Conservation (phyloP, 192 early-diverging fungal genomes). For the Gaertneriomyces sp. region DNA sequence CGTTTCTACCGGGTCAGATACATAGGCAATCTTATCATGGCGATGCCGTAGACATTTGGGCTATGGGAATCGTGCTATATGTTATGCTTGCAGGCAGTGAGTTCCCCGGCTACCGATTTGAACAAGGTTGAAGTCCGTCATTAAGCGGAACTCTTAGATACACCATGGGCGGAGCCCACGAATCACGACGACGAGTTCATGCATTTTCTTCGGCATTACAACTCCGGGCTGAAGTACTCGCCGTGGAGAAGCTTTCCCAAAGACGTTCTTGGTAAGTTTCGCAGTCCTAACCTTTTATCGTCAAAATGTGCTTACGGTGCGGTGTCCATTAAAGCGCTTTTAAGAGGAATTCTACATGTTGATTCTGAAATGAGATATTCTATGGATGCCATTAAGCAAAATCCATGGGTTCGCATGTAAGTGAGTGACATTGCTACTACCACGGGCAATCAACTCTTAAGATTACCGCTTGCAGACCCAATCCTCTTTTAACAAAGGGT, state of each 20-base stretch:
- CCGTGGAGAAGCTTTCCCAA: slow-evolving; percentile 53
- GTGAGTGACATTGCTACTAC: not conserved
- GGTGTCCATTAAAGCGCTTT: slow-evolving; percentile 22
- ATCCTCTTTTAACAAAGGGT: slow-evolving; percentile 51
- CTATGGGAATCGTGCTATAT: slow-evolving; percentile 66
- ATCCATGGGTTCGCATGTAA: slow-evolving; percentile 54
- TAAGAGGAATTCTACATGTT: slow-evolving; percentile 47
- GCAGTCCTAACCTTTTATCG: not conserved
- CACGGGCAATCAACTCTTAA: too few relatives aligned
- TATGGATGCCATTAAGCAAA: slow-evolving; percentile 40
- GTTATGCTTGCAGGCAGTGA: slow-evolving; percentile 66
- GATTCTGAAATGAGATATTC: slow-evolving; percentile 42
- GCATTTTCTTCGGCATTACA: slow-evolving; percentile 37
- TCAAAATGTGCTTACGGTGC: not conserved
- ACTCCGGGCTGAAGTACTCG: slow-evolving; percentile 34
- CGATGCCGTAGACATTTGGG: slow-evolving; percentile 66
- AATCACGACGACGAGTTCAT: slow-evolving; percentile 55
- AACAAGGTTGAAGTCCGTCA: not conserved
- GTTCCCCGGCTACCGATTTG: slow-evolving; percentile 9
- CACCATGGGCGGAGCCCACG: slow-evolving; percentile 68
- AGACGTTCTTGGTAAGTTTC: slow-evolving; percentile 40
- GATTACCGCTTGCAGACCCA: slow-evolving; percentile 36
- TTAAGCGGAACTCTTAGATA: slow-evolving; percentile 40
- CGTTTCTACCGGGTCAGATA: slow-evolving; percentile 35
- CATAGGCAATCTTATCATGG: slow-evolving; percentile 55